Evolutionary conservation across 768 basidiomycete genomes (phyloP), one percentile per base, ranked within the genome.

Genomic region (Kwoniella bestiolae): DNA sequence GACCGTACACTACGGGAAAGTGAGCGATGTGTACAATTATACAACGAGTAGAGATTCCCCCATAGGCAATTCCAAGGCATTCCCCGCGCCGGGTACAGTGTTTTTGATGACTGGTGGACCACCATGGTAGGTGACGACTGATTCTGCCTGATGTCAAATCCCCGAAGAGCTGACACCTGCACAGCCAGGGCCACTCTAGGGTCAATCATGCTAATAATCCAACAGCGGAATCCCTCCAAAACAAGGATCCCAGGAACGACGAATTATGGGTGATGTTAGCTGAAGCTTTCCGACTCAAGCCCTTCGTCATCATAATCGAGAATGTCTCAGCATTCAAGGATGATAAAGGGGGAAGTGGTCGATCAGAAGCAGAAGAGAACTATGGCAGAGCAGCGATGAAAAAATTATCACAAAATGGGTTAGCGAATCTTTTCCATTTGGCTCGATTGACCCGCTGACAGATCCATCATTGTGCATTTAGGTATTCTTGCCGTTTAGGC

Each of bases 141-240:
- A n/a, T 25, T 50, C 21, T 25, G 23, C 49, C 5, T 12, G 32
- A 56, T 23, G 53, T 25, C 18, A 31, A 16, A 18, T n/a, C n/a
- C n/a, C n/a, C n/a, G n/a, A n/a, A n/a, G n/a, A n/a, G 26, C 59
- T 60, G 29, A 29, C 14, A 21, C 34, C 44, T 28, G 25, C 12
- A 11, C 53, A 73, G 73, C 62, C 74, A 75, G 63, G 69, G 71
- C 3, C 74, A 75, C 32, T 72, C 74, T 21, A 46, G 65, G 1
- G 71, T 68, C 0, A 75, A 72, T 56, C 63, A 60, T 51, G 25
- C 56, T 3, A 59, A 59, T 16, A 49, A 53, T 16, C 12, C 18
- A 5, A 25, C 56, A 28, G 31, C 28, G 2, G 46, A 41, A 32
- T 4, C 8, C 26, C 8, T 12, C 2, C 38, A 28, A 28, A 14